Evolutionary conservation across 1,139 yeast species (phyloP), one percentile per base, ranked within the genome.

Genomic region (Meyerozyma elateridarum): DNA sequence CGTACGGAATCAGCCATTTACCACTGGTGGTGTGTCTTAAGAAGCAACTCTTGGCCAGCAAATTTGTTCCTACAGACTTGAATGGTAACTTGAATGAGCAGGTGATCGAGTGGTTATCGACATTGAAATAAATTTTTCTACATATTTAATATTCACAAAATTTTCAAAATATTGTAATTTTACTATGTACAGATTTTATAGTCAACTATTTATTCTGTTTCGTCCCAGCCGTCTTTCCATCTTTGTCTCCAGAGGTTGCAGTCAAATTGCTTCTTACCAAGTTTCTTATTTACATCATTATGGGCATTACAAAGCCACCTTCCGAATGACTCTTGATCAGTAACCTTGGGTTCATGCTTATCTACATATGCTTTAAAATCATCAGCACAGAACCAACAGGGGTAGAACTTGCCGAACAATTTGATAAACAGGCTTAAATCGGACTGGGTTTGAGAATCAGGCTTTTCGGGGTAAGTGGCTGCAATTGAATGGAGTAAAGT

Each of bases 281-380:
- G 56, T 54, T 88, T 89, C 12, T 53, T 64, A 54, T 93, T 91
- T 16, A 93, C 97, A 25, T 76, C 85, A 51, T 91, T 91, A 59
- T 91, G 98, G 4, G 97, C 97, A 41, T 79, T 83, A 59, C 98
- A 93, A 36, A 91, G 62, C 99, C 99, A 91, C 44, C 60, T 67
- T 1, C 96, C 95, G 45, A 91, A 76, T 35, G 77, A 82, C 33
- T 87, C 95, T 48, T 85, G 87, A 8, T 77, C 73, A 8, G 59
- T 64, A 4, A 83, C 87, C 38, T 68, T 66, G 5, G 95, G 94
- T 42, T 78, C 77, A 42, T 82, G 67, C 36, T 56, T 61, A 20
- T 55, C 54, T 29, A 85, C 65, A 59, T 85, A 88, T 17, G 59
- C 58, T 35, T 76, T 71, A 55, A 93, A 85, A 52, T 89, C 97